Evolutionary conservation across 2,329 filamentous ascomycete species (phyloP).

Genomic region (Fusarium phyllophilum): DNA sequence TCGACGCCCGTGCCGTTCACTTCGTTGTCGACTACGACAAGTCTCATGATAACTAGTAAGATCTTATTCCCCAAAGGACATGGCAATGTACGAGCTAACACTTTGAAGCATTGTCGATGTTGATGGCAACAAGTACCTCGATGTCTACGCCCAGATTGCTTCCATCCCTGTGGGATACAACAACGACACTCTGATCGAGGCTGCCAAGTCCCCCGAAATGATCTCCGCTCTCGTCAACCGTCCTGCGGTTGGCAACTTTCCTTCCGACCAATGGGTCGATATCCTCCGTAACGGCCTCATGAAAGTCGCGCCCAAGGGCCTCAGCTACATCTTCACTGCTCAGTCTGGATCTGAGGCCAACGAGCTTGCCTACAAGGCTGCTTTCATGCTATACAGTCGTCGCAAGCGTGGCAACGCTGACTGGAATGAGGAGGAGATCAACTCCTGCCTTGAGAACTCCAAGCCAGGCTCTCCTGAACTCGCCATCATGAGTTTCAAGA

Average conservation of each 20-base stretch:
- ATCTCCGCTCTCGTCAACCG: slow-evolving; percentile 79
- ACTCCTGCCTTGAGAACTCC: slow-evolving; percentile 76
- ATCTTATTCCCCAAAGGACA: background rate
- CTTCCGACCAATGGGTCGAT: slow-evolving; percentile 77
- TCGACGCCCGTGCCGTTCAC: slow-evolving; percentile 63
- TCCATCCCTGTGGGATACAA: slow-evolving; percentile 87
- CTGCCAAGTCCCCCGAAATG: slow-evolving; percentile 77
- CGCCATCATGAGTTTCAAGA: slow-evolving; percentile 82
- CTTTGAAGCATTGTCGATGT: slow-evolving; percentile 55
- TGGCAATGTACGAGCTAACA: slow-evolving; percentile 3
- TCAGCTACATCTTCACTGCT: slow-evolving; percentile 83
- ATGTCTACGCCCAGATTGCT: slow-evolving; percentile 80
- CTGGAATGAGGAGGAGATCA: slow-evolving; percentile 76
- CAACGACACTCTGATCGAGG: slow-evolving; percentile 74
- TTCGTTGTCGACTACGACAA: slow-evolving; percentile 64
- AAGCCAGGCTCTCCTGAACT: slow-evolving; percentile 77
- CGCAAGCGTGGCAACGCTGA: slow-evolving; percentile 76
- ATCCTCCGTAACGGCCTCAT: slow-evolving; percentile 78
- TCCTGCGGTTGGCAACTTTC: slow-evolving; percentile 84
- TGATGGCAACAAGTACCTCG: slow-evolving; percentile 60
- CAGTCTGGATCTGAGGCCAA: slow-evolving; percentile 85
- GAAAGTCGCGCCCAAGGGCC: slow-evolving; percentile 76
- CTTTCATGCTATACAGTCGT: slow-evolving; percentile 83
- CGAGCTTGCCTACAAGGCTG: slow-evolving; percentile 86
- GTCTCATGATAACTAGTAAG: slow-evolving; percentile 61